Conservation (phyloP, 805 yeast genomes). For the Candida rishiriensis region DNA sequence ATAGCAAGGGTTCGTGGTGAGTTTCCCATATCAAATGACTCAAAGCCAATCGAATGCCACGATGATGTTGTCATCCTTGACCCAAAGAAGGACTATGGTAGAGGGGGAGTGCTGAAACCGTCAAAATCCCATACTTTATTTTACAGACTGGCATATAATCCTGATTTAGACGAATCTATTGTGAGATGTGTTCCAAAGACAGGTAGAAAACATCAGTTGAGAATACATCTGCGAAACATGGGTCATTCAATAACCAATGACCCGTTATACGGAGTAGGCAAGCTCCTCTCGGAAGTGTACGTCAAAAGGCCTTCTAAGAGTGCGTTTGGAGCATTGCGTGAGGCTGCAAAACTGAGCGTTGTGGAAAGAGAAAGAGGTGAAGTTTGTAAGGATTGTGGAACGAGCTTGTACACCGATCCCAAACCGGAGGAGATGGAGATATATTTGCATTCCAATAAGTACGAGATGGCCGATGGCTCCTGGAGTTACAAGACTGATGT, state of each 20-base stretch:
- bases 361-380: slow-evolving; percentile 14
- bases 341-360: slow-evolving; percentile 8
- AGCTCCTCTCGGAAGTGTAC: slow-evolving; percentile 3
- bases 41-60: slow-evolving; percentile 18
- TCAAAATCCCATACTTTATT: slow-evolving; percentile 13
- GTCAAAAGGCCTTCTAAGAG: slow-evolving; percentile 1
- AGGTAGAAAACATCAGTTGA: slow-evolving; percentile 52
- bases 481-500: slow-evolving; percentile 35
- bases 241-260: slow-evolving; percentile 33
- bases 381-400: slow-evolving; percentile 32
- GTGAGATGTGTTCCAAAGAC: slow-evolving; percentile 42
- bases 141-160: slow-evolving; percentile 23
- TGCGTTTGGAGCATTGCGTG: slow-evolving; percentile 12
- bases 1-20: slow-evolving; percentile 37
- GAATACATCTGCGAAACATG: slow-evolving; percentile 47
- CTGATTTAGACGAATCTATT: slow-evolving; percentile 30
- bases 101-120: slow-evolving; percentile 17
- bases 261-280: slow-evolving; percentile 21
- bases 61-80: slow-evolving; percentile 33
- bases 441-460: slow-evolving; percentile 41
- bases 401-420: slow-evolving; percentile 28
- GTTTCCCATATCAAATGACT: slow-evolving; percentile 29
- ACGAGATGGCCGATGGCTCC: slow-evolving; percentile 23
- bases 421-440: slow-evolving; percentile 29
- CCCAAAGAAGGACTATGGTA: slow-evolving; percentile 16